Conservation (phyloP, 106 monocot species). For the Dioscorea zingiberensis region DNA sequence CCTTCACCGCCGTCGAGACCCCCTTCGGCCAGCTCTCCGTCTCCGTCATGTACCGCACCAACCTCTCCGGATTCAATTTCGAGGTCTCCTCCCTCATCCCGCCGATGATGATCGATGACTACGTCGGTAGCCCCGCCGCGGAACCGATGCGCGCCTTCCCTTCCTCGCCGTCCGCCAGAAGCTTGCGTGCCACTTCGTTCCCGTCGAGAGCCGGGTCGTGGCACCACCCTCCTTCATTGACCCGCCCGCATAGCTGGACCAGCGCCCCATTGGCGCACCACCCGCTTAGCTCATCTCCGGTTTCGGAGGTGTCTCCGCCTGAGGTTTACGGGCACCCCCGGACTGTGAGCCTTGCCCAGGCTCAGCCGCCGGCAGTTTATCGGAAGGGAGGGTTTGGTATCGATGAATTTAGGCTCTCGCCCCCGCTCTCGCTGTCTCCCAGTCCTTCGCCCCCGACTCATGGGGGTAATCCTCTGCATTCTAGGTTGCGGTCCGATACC, state of each 20-base stretch:
- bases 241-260: slow-evolving; percentile 79
- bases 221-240: slow-evolving; percentile 10
- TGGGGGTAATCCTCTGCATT: slow-evolving; percentile 35
- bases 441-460: slow-evolving; percentile 74
- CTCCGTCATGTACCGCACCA: slow-evolving; percentile 53
- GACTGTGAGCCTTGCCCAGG: not conserved
- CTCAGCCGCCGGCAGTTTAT: slow-evolving; percentile 9
- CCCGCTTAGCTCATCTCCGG: slow-evolving; percentile 17
- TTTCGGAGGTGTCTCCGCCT: slow-evolving; percentile 15
- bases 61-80: slow-evolving; percentile 52
- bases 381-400: slow-evolving; percentile 34
- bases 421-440: slow-evolving; percentile 63
- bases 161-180: slow-evolving; percentile 35
- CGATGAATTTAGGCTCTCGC: slow-evolving; percentile 48
- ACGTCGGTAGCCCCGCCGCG: slow-evolving; percentile 88
- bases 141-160: slow-evolving; percentile 72
- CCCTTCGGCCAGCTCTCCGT: slow-evolving; percentile 59
- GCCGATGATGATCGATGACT: slow-evolving; percentile 76
- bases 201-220: slow-evolving; percentile 22
- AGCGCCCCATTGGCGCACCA: slow-evolving; percentile 26
- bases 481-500: slow-evolving; percentile 40
- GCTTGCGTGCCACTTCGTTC: slow-evolving; percentile 17
- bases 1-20: slow-evolving; percentile 73
- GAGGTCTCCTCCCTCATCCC: slow-evolving; percentile 57
- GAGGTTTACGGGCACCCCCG: slow-evolving; percentile 17